Base-by-base conservation (phyloP, 169 alveolate genomes). In the Cryptosporidium viatorum region DNA sequence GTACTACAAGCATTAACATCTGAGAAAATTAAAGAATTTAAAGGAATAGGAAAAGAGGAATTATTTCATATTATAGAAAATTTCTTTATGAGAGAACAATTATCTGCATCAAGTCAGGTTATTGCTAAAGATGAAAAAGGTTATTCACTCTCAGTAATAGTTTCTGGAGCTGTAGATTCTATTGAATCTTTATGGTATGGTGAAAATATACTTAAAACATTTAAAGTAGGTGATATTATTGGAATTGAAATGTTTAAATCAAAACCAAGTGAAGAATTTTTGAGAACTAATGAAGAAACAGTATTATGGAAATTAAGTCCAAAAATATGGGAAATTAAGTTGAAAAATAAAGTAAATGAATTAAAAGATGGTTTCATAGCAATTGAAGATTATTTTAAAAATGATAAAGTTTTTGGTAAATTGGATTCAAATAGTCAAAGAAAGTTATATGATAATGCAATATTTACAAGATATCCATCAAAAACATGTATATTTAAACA, bases 401-500 rank as follows among this genome's bases (percentile, higher is more conserved):
- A 73, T 12, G 86, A 73, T 55, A 52, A 43, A 3, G 26, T 73
- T 21, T 73, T 73, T 37, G n/a, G 67, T 48, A 26, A 33, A 39
- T 23, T 73, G 5, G 41, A 29, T 55, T 41, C 18, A 12, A 31
- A 18, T 2, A 55, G 16, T 29, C 59, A 59, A 43, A 73, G 37
- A 21, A 68, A 73, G 37, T 29, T 73, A 23, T 58, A 52, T 33
- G 71, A 73, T 73, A 29, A 73, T 37, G 41, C 86, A 55, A 33
- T 59, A 37, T 73, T 73, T 58, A 73, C 86, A 14, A 73, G 43
- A 21, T 73, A 73, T 39, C 86, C 86, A 16, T 73, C 71, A 12
- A 73, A 73, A 18, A 73, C 86, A 58, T 59, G 86, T 35, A 73
- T 73, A 73, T 73, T 73, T 73, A 73, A 73, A 39, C 86, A 73